Base-by-base conservation (phyloP, 2,329 filamentous ascomycete species). In the Atkinsonella texensis region DNA sequence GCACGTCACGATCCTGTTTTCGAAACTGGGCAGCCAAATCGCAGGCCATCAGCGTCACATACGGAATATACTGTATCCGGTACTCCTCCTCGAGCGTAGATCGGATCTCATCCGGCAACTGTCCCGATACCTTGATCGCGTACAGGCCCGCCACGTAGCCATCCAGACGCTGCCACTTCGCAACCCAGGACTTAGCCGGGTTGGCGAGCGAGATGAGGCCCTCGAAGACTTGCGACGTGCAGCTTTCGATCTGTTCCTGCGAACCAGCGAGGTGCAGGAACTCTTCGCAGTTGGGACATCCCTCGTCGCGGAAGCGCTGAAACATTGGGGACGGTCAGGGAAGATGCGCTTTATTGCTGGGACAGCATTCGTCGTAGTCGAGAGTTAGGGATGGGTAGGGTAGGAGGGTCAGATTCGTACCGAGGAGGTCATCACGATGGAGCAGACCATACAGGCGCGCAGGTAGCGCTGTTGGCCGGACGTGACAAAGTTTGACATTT, bases 401-500 rank as follows among this genome's bases (percentile, higher is more conserved):
- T 17, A 18, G 17, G 10, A 18, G 18, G 17, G 8, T 32, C 15
- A 20, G 33, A 10, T 47, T 66, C 78, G 59, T 73, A 89, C 86
- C 58, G 76, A 77, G 63, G 84, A 82, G 55, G 87, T 84, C 75
- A 91, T 89, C 58, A 97, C 88, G 65, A 97, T 86, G 51, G 89
- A 91, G 80, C 93, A 98, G 60, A 97, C 89, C 89, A 98, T 96
- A 76, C 93, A 98, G 63, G 93, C 93, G 70, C 93, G 90, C 59
- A 95, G 80, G 67, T 87, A 84, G 70, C 90, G 87, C 73, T 85
- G 83, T 70, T 93, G 87, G 65, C 75, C 77, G 7, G 86, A 78
- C 15, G 85, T 72, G 55, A 89, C 84, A 67, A 81, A 89, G 67
- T 82, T 85, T 43, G 57, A 53, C 52, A 56, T 46, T 45, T 33